These are phyloP conservation scores for Tephrocybe sp. DNA, from an alignment of 768 basidiomycete species.

Conservation along the genomic window DNA sequence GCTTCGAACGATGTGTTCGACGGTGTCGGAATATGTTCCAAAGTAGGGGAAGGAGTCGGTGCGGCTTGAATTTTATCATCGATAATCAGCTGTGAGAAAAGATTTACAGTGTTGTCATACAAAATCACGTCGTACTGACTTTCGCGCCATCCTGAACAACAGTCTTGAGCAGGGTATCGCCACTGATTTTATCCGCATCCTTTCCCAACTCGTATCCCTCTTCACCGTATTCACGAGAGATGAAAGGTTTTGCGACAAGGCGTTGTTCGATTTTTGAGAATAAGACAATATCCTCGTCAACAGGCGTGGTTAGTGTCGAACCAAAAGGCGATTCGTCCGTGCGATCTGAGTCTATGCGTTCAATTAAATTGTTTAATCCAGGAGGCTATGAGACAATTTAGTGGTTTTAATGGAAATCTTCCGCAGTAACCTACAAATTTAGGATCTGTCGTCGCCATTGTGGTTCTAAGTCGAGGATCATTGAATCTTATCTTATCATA, in stretches of 20 bases:
- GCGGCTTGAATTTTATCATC: background rate
- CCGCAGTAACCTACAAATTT: too few species aligned
- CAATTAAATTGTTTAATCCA: slow-evolving; percentile 1
- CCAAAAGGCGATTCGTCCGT: slow-evolving; percentile 41
- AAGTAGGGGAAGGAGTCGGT: background rate
- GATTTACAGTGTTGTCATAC: background rate
- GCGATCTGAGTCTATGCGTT: slow-evolving; percentile 32
- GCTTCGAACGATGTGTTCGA: background rate
- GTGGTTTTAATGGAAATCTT: background rate
- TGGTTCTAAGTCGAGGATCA: too few species aligned
- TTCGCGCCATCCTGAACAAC: background rate
- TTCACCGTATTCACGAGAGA: background rate
- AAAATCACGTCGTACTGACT: background rate
- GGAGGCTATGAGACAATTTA: background rate
- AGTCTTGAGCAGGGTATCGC: background rate
- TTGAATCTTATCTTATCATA: too few species aligned
- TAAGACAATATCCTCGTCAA: slow-evolving; percentile 29
- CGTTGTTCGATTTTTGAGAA: slow-evolving; percentile 14
- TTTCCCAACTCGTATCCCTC: background rate
- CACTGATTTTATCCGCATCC: background rate
- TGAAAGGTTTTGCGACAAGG: slow-evolving; percentile 5
- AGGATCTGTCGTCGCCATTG: too few species aligned
- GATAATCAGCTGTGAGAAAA: background rate
- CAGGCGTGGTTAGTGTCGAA: slow-evolving; percentile 39
- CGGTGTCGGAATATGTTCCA: background rate